Evolutionary conservation across 768 basidiomycete genomes (phyloP), one percentile per base, ranked within the genome.

Genomic region (Phylloporus sp.): DNA sequence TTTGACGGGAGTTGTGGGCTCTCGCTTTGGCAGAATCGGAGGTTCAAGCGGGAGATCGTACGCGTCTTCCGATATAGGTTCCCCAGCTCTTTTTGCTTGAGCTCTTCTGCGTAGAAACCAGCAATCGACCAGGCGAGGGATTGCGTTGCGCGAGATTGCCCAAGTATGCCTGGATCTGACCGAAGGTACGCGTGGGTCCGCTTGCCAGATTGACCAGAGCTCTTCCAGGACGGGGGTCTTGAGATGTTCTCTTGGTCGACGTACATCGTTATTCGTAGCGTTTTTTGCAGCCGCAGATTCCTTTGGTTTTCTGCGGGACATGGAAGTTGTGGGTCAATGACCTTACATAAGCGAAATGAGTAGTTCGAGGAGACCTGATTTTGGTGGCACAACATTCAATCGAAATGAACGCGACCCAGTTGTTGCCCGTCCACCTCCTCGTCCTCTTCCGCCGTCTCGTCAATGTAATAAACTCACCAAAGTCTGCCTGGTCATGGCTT

Each of bases 371-470:
- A 18, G 13, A 23, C 20, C 12, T 2, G 3, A 4, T 20, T 22
- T 31, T 29, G 28, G 12, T 5, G 13, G 13, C 3, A 4, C 13
- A 13, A n/a, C 38, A 36, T 23, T 3, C n/a, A 8, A 22, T 27
- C 23, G 38, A 36, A 47, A 65, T 81, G 80, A 75, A 71, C 63
- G 69, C 39, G 23, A 22, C 27, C 24, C 31, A 58, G 76, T 47
- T 73, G 59, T 59, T 88, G 58, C 82, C 88, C 31, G 72, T 76
- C 39, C 80, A 80, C 50, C 79, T 89, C 61, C 75, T 77, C 50
- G 68, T 78, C 35, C 67, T 89, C 31, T 72, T 89, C 48, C 85
- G 79, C 55, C 74, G 87, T 52, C 71, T 90, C 29, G 78, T 82
- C 53, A 85, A 87, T 57, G 80, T 78, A 34, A 76, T 90, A 29